Base-by-base conservation (phyloP, 805 yeast genomes). In the Kuraishia capsulata region DNA sequence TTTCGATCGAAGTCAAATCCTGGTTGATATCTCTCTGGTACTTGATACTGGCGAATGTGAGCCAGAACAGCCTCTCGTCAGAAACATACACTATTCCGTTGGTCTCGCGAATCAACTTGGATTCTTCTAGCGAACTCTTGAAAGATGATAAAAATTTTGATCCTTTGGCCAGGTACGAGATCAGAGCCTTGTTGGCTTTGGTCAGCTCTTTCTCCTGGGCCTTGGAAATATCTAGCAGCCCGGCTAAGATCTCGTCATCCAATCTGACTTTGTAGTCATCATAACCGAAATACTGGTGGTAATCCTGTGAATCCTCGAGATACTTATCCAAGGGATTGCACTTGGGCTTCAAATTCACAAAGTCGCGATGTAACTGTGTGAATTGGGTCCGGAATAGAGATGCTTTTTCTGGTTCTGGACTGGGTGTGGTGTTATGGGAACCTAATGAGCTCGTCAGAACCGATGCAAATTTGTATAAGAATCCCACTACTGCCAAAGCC, bases 1-100 rank as follows among this genome's bases (percentile, higher is more conserved):
- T 50, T 49, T 73, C 78, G 23, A 72, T 65, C 16, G 78, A 78
- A 16, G 47, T 43, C 8, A 39, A 38, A 39, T 57, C 62, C 20
- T 49, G 36, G 24, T 56, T 36, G 4, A 49, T 47, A 19, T 43
- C 39, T 26, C 61, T 36, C n/a, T 55, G 49, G 41, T 52, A 54
- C 40, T 57, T 56, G 18, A 57, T 51, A 9, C 59, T 53, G 13
- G 56, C 6, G 4, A 49, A 46, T 3, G 62, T 57, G 16, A 57
- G 40, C 56, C 59, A 53, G 41, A 52, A 52, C 33, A 50, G 53
- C 4, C 42, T 42, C 21, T 48, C 45, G 17, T 59, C 61, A 1
- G 60, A 51, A 17, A 57, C 59, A 35, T 48, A 57, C 11, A 57
- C 59, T 14, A 57, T 46, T 3, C 61, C 62, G 20, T 38, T 16